Percentiles rank a stretch among this genome's conserved stretches.
Conservation (phyloP, 306 rosid genomes). For the Ziziphus jujuba region DNA sequence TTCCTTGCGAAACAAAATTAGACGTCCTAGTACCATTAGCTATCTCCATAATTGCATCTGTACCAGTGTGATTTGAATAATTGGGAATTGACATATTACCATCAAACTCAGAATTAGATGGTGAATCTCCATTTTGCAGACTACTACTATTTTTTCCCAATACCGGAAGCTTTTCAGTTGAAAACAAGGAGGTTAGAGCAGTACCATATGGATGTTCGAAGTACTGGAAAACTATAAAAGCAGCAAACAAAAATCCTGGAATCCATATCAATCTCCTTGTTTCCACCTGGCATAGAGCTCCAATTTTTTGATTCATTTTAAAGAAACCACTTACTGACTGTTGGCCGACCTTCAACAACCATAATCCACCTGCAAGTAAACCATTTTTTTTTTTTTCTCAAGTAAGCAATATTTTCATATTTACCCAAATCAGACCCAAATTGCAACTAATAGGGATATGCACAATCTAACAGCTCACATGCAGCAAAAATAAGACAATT, state of each 20-base stretch:
- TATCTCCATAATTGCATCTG: constrained; percentile 19
- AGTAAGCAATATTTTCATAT: neutral
- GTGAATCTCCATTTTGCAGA: constrained; percentile 29
- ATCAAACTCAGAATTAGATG: constrained; percentile 21
- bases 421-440: neutral
- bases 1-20: constrained; percentile 20
- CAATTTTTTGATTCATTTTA: constrained; percentile 56
- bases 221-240: constrained; percentile 49
- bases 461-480: neutral
- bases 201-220: constrained; percentile 49
- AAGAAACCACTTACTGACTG: constrained; percentile 16
- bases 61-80: constrained; percentile 32
- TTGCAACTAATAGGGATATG: neutral
- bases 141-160: constrained; percentile 20
- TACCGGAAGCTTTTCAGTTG: constrained; percentile 28
- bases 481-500: constrained; percentile 1
- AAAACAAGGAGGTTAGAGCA: constrained; percentile 40
- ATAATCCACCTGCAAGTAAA: constrained; percentile 40
- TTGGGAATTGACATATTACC: constrained; percentile 21
- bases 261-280: constrained; percentile 56
- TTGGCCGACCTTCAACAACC: constrained; percentile 33
- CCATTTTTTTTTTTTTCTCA: neutral
- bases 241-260: constrained; percentile 47
- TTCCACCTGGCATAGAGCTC: constrained; percentile 41
- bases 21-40: constrained; percentile 26